These are phyloP conservation scores for Daedaleopsis nitida DNA, from an alignment of 768 basidiomycete species.

Conservation along the genomic window DNA sequence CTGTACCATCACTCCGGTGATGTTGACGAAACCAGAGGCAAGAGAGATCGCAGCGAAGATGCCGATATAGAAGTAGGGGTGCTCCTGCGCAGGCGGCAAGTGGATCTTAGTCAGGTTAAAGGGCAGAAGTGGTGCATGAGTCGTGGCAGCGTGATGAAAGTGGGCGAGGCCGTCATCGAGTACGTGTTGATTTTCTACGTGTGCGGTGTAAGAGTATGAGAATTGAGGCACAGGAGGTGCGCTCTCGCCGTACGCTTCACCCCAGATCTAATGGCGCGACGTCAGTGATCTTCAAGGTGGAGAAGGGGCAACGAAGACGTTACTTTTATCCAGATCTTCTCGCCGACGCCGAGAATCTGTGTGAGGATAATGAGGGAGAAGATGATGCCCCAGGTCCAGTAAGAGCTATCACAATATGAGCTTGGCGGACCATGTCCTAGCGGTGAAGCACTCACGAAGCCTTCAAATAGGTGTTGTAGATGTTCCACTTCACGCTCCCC, in stretches of 20 bases:
- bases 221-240: neutral
- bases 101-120: neutral
- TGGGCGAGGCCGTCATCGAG: slow-evolving; percentile 26
- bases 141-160: slow-evolving; percentile 22
- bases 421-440: too few relatives aligned
- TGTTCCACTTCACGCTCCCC: slow-evolving; percentile 80
- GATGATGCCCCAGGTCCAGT: slow-evolving; percentile 66
- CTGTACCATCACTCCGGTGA: slow-evolving; percentile 52
- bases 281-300: neutral
- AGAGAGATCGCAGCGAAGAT: slow-evolving; percentile 67
- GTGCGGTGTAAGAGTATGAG: slow-evolving; percentile 2
- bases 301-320: neutral
- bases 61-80: slow-evolving; percentile 73
- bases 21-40: slow-evolving; percentile 45
- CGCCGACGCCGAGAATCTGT: slow-evolving; percentile 50
- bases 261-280: slow-evolving; percentile 63
- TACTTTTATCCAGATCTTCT: slow-evolving; percentile 80
- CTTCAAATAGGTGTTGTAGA: slow-evolving; percentile 64
- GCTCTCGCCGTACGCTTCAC: slow-evolving; percentile 54
- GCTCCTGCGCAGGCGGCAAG: slow-evolving; percentile 52
- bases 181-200: slow-evolving; percentile 28
- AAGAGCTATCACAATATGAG: slow-evolving; percentile 45
- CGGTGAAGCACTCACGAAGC: slow-evolving; percentile 56
- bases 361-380: slow-evolving; percentile 48
- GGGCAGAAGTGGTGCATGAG: slow-evolving; percentile 10